Evolutionary conservation across 176 grass and related monocot genomes (phyloP), one percentile per base, ranked within the genome.

Genomic region (Chrysopogon serrulatus): DNA sequence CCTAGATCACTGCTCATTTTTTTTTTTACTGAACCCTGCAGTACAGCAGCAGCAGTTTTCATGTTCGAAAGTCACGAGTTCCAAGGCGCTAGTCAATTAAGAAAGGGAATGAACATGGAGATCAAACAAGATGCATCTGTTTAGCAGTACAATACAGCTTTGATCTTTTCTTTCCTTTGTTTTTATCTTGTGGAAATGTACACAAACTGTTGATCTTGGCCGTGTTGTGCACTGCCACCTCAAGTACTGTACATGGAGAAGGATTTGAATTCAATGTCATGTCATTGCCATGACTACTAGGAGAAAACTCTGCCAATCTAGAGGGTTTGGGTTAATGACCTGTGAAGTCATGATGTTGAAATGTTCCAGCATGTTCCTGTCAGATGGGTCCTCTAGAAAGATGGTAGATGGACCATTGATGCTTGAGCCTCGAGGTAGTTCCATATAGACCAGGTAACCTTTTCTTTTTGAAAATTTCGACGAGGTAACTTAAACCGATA

Each of bases 31-130:
- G 26, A 32, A 36, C 45, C 53, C 24, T 51, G 6, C 48, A 51
- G 49, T 53, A 9, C 19, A 56, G 21, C 51, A 56, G 21, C 10
- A 68, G 33, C n/a, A 62, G 65, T 73, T 44, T 83, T 70, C 35
- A 63, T 39, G 39, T 61, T 74, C 8, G 13, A 11, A 12, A 26
- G 34, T 74, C 13, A 23, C 34, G 7, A 12, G 76, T 86, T 59
- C 78, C 88, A 21, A 86, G 54, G 12, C 34, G 16, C 21, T 16
- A 17, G 34, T 36, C 26, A 77, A 77, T 72, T 77, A 77, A 71
- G 53, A 90, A 86, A 72, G 6, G 28, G 88, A 82, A 90, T 90
- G 36, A 78, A 56, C 45, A 74, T 83, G 21, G 57, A 82, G 72
- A 82, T 85, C 82, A 82, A 82, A 65, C 78, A 85, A 71, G 77